phyloP scores from a whole-genome alignment of 2,329 filamentous ascomycete genomes.

The Penicillium concentricum region DNA sequence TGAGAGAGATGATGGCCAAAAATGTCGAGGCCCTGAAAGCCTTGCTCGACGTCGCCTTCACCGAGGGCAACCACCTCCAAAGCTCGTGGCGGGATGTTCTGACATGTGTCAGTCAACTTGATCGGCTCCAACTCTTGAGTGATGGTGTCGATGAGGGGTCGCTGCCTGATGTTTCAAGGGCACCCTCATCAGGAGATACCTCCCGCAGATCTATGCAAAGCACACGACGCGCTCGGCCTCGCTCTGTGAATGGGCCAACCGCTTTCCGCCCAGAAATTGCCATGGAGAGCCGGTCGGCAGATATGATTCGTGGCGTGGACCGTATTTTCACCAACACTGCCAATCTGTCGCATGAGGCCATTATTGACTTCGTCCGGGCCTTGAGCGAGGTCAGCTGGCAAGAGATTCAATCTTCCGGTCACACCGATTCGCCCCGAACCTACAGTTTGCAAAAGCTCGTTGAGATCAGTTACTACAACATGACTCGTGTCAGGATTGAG shows the following conservation, averaged over 20 bases:
- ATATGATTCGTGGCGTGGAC: conserved; percentile 89
- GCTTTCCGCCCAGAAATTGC: conserved; percentile 76
- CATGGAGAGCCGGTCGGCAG: conserved; percentile 85
- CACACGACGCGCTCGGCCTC: conserved; percentile 49
- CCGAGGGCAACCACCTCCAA: conserved; percentile 84
- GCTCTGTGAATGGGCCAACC: conserved; percentile 49
- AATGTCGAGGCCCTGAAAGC: conserved; percentile 93
- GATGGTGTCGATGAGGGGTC: conserved; percentile 90
- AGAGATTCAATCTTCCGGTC: conserved; percentile 95
- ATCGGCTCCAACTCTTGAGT: conserved; percentile 90
- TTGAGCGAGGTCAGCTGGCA: conserved; percentile 98
- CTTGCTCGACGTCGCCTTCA: conserved; percentile 85
- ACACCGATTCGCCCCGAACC: conserved; percentile 90
- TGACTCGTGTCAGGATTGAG: conserved; percentile 96
- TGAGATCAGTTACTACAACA: conserved; percentile 99
- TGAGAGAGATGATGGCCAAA: conserved; percentile 92
- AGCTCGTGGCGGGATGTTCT: conserved; percentile 94
- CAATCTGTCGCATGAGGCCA: conserved; percentile 87
- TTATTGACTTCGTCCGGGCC: conserved; percentile 90
- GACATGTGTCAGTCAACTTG: conserved; percentile 92
- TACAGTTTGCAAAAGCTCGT: conserved; percentile 98
- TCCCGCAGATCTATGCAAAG: conserved; percentile 67
- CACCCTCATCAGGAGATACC: conserved; percentile 59
- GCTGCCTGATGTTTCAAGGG: conserved; percentile 87
- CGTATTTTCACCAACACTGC: conserved; percentile 96